These are phyloP conservation scores for Warburgia ugandensis DNA, from an alignment of 164 flowering plant species.

Conservation along the genomic window DNA sequence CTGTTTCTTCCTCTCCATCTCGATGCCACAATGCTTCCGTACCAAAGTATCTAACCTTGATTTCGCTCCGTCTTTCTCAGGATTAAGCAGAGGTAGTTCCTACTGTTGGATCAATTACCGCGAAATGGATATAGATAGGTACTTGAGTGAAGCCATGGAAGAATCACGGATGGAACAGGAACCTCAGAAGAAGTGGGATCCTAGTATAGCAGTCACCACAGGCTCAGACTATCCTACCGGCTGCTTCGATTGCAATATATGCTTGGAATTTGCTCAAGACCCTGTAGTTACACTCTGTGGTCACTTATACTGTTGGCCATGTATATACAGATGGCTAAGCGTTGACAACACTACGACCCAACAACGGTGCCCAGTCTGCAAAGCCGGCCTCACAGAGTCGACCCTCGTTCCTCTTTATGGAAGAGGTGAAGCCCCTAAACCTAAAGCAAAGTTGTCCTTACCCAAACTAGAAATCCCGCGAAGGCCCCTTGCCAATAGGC, in stretches of 20 bases:
- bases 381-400: slow-evolving; percentile 38
- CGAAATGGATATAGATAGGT: no score
- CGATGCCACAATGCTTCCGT: no score
- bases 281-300: slow-evolving; percentile 90
- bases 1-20: no score
- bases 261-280: slow-evolving; percentile 61
- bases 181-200: slow-evolving; percentile 1
- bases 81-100: no score
- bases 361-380: slow-evolving; percentile 64
- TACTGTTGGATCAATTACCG: no score
- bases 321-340: slow-evolving; percentile 76
- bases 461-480: slow-evolving; percentile 27
- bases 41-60: no score
- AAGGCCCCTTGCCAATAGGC: slow-evolving; percentile 41
- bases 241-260: slow-evolving; percentile 78
- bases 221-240: slow-evolving; percentile 5
- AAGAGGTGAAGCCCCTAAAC: slow-evolving; percentile 29
- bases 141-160: no score
- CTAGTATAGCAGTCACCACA: not conserved
- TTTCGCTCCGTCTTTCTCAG: no score
- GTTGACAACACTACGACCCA: slow-evolving; percentile 25
- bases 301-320: slow-evolving; percentile 88
- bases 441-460: slow-evolving; percentile 9
- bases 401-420: slow-evolving; percentile 77
- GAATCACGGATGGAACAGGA: no score